phyloP scores from a whole-genome alignment of 139 green algal genomes.

The Chlorella sp. region DNA sequence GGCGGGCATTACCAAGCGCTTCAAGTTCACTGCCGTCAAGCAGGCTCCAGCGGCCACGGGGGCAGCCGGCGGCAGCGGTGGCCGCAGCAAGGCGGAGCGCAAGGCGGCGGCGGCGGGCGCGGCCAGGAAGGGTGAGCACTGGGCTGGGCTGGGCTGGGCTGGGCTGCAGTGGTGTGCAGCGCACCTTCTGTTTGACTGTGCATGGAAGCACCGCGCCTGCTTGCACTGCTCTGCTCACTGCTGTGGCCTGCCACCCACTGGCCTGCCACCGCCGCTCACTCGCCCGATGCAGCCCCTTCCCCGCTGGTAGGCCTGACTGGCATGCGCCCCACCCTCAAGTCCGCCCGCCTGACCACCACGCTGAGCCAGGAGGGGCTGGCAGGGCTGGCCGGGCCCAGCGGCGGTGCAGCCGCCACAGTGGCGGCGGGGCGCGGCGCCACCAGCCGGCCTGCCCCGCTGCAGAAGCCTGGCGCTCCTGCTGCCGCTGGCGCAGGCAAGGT shows the following conservation, averaged over 20 bases:
- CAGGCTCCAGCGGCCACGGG: neutral
- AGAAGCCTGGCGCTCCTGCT: neutral
- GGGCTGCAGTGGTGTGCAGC: neutral
- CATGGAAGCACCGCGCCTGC: too few relatives aligned
- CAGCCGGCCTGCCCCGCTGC: neutral
- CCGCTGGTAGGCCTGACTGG: slow-evolving; percentile 8
- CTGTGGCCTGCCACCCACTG: neutral
- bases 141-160: neutral
- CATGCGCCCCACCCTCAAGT: neutral
- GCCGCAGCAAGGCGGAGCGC: slow-evolving; percentile 13
- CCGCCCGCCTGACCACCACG: slow-evolving; percentile 4
- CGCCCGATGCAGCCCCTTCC: neutral
- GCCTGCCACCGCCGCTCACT: neutral
- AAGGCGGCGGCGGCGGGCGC: slow-evolving; percentile 19
- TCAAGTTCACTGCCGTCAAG: slow-evolving; percentile 31
- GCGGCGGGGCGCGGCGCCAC: neutral
- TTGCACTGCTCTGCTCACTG: too few relatives aligned
- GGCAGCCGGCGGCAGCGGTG: neutral
- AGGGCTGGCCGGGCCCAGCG: neutral
- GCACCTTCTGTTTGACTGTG: too few relatives aligned
- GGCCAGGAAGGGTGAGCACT: neutral
- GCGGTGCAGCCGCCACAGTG: neutral
- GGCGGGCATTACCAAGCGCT: slow-evolving; percentile 23
- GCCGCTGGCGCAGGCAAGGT: neutral
- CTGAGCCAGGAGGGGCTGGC: slow-evolving; percentile 23